Base-by-base conservation (phyloP, 257 asterid genomes). In the Salvia hispanica region DNA sequence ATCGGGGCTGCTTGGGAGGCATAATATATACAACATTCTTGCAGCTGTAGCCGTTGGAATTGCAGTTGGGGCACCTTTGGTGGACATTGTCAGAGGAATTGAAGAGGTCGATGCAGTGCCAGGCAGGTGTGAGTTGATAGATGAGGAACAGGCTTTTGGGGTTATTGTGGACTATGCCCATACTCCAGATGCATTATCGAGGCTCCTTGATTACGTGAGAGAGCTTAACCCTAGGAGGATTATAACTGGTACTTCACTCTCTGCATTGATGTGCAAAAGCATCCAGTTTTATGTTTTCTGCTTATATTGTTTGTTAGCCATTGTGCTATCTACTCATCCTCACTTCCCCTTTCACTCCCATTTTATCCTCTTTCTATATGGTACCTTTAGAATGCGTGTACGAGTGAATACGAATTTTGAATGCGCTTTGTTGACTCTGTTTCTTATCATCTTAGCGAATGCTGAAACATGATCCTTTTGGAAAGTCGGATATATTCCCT, bases 81-180 rank as follows among this genome's bases (percentile, higher is more conserved):
- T 90, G 78, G 97, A 93, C 67, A 90, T 93, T 75, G 99, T 93
- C 51, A 87, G 92, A 79, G 99, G 99, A 76, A 80, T 93, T 54
- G 97, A 93, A 76, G 97, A 93, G 84, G 95, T 93, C 65, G 99
- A 93, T 82, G 95, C 88, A 31, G 95, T 90, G 55, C 96, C 99
- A 0, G 99, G 97, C 15, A 89, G 97, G 76, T 90, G 96, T 64
- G 99, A 93, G 80, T 78, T 90, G 83, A 93, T 93, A 54, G 99
- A 93, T 33, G 99, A 93, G 78, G 99, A 93, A 72, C 97, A 88
- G 77, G 95, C 97, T 36, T 93, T 90, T 59, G 97, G 97, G 60
- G 97, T 90, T 45, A 81, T 93, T 37, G 99, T 93, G 37, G 97
- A 93, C 50, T 73, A 85, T 71, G 99, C 99, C 6, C 88, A 73